A percentile compares a stretch with the other conserved stretches of the same genome.
phyloP scores from a whole-genome alignment of 192 early-diverging fungal species.

The Coemansia sp. region DNA sequence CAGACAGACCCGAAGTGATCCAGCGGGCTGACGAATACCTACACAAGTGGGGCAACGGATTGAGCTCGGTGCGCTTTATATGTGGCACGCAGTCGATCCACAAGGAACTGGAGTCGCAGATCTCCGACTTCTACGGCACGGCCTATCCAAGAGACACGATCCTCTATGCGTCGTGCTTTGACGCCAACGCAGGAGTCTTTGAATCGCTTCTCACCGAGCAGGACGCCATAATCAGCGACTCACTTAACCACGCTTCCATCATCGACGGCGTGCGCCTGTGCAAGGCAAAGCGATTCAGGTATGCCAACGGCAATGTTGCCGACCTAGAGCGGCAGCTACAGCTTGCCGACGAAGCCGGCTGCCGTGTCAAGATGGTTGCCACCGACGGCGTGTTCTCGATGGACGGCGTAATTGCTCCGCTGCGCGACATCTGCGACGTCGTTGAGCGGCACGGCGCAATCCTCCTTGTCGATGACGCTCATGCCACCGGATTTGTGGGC shows the following conservation, averaged over 20 bases:
- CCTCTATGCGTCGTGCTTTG: slow-evolving; percentile 70
- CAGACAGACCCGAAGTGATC: slow-evolving; percentile 60
- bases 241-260: slow-evolving; percentile 65
- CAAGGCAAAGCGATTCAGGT: slow-evolving; percentile 65
- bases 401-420: slow-evolving; percentile 66
- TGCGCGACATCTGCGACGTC: slow-evolving; percentile 65
- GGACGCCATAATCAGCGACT: slow-evolving; percentile 61
- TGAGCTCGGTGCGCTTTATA: slow-evolving; percentile 71
- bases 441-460: slow-evolving; percentile 71
- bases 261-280: slow-evolving; percentile 73
- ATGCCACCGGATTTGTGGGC: slow-evolving; percentile 71
- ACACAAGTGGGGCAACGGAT: slow-evolving; percentile 61
- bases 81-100: slow-evolving; percentile 72
- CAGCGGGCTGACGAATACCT: slow-evolving; percentile 56
- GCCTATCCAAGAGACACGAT: slow-evolving; percentile 57
- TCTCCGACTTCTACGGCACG: slow-evolving; percentile 60
- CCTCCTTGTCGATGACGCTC: slow-evolving; percentile 73
- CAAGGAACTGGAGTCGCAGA: slow-evolving; percentile 62
- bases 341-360: slow-evolving; percentile 51
- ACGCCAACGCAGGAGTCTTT: slow-evolving; percentile 71
- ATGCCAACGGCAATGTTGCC: slow-evolving; percentile 68
- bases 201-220: slow-evolving; percentile 61
- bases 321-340: slow-evolving; percentile 65
- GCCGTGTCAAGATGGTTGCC: slow-evolving; percentile 65
- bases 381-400: slow-evolving; percentile 72